These are phyloP conservation scores for Stereocaulon alpinum DNA, from an alignment of 495 filamentous ascomycete species.

Conservation along the genomic window DNA sequence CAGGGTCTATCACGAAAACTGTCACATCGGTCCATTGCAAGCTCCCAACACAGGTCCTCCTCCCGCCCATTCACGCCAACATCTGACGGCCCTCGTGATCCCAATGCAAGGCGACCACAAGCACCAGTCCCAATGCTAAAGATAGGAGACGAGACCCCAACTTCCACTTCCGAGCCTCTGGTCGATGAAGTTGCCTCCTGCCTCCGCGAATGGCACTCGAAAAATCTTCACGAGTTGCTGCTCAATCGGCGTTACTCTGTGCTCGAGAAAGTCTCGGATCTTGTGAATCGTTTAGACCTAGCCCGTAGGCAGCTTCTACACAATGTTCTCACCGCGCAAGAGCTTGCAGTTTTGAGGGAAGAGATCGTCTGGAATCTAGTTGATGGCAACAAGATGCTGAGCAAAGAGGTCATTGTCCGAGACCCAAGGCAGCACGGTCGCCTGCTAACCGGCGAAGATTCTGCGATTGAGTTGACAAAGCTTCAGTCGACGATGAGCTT, in stretches of 20 bases:
- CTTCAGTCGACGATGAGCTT: constrained; percentile 94
- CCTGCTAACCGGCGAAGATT: constrained; percentile 83
- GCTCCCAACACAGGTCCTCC: constrained; percentile 13
- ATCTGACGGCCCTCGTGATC: constrained; percentile 37
- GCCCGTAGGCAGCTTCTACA: constrained; percentile 82
- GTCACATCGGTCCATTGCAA: constrained; percentile 20
- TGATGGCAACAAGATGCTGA: constrained; percentile 82
- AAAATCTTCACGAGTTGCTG: constrained; percentile 88
- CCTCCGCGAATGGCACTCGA: constrained; percentile 94
- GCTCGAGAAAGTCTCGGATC: constrained; percentile 67
- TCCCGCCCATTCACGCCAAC: constrained; percentile 13
- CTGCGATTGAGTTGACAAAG: constrained; percentile 79
- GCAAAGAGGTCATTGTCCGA: constrained; percentile 84
- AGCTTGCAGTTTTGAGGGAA: constrained; percentile 65
- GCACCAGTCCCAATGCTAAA: constrained; percentile 96
- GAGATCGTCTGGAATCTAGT: constrained; percentile 93
- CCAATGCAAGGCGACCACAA: constrained; percentile 61
- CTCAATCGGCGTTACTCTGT: constrained; percentile 68
- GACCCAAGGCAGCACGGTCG: constrained; percentile 75
- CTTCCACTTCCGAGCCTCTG: constrained; percentile 76
- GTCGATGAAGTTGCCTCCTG: constrained; percentile 97
- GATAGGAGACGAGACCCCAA: constrained; percentile 91
- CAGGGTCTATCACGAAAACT: constrained; percentile 15
- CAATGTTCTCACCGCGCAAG: constrained; percentile 77
- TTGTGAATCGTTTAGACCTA: constrained; percentile 72